phyloP scores from a whole-genome alignment of 306 rosid genomes.

The Lupinus albus region DNA sequence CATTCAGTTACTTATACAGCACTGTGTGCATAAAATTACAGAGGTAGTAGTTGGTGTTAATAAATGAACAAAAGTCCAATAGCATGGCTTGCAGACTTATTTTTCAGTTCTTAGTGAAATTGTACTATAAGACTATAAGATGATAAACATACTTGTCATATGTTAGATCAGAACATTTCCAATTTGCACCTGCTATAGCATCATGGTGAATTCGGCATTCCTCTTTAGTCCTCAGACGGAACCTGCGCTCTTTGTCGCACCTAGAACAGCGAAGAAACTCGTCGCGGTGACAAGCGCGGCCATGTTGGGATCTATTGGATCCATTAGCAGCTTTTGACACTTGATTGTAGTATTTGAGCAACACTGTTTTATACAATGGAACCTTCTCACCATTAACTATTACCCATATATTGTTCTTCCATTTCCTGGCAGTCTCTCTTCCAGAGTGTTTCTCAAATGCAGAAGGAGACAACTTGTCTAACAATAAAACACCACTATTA shows the following conservation, averaged over 20 bases:
- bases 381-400: conserved; percentile 90
- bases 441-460: conserved; percentile 99
- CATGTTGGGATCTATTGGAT: conserved; percentile 67
- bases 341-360: conserved; percentile 92
- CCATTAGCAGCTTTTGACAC: conserved; percentile 66
- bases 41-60: neutral
- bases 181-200: conserved; percentile 74
- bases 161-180: conserved; percentile 85
- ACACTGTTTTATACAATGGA: conserved; percentile 75
- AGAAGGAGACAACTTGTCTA: conserved; percentile 86
- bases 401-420: conserved; percentile 97
- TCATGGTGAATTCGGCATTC: conserved; percentile 90
- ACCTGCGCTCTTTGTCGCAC: conserved; percentile 89
- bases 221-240: conserved; percentile 86
- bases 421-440: conserved; percentile 93
- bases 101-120: neutral
- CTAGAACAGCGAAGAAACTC: conserved; percentile 76
- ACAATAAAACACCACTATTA: conserved; percentile 32
- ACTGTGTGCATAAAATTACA: neutral
- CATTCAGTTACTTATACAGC: conserved; percentile 3
- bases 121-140: conserved; percentile 15
- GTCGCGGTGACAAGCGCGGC: conserved; percentile 80
- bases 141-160: conserved; percentile 78
- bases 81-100: neutral
- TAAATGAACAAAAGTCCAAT: neutral